phyloP scores from a whole-genome alignment of 1,284 basidiomycete species.

The Apiotrichum montevideense region DNA sequence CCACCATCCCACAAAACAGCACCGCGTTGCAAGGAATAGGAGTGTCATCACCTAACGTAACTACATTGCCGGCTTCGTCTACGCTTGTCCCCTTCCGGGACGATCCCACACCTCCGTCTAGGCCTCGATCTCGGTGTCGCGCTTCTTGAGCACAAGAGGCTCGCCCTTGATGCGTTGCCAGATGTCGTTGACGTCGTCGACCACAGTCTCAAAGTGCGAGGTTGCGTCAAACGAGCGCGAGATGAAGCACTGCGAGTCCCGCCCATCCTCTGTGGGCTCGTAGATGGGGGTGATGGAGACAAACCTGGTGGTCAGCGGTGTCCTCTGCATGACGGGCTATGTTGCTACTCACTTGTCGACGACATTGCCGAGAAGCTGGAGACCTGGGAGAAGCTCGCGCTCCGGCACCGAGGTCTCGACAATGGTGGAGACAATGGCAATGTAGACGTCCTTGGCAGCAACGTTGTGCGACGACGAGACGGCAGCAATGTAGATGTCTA shows the following conservation, averaged over 20 bases:
- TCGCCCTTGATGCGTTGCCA: conserved; percentile 69
- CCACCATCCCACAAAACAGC: too few species aligned
- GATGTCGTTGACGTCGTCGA: conserved; percentile 87
- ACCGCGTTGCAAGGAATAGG: neutral
- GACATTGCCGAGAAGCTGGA: conserved; percentile 87
- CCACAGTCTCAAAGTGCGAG: conserved; percentile 97
- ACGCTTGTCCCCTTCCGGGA: neutral
- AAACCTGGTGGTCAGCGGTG: conserved; percentile 54
- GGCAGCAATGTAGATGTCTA: conserved; percentile 98
- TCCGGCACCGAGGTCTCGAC: conserved; percentile 91
- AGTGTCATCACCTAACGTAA: conserved; percentile 3
- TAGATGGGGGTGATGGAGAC: conserved; percentile 83
- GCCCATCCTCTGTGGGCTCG: conserved; percentile 76
- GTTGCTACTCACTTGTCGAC: conserved; percentile 82
- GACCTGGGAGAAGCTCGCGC: conserved; percentile 82
- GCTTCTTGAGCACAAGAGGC: conserved; percentile 46
- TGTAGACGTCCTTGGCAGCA: conserved; percentile 86
- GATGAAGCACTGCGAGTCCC: conserved; percentile 83
- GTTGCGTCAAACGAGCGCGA: conserved; percentile 98
- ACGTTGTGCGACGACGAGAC: conserved; percentile 97
- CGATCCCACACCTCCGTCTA: neutral
- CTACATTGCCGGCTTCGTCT: neutral
- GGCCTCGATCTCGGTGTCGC: conserved; percentile 32
- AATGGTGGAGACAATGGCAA: conserved; percentile 97
- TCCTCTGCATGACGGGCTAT: too few species aligned